Evolutionary conservation across 106 monocot genomes (phyloP), one percentile per base, ranked within the genome.

Genomic region (Dendrobium catenatum): DNA sequence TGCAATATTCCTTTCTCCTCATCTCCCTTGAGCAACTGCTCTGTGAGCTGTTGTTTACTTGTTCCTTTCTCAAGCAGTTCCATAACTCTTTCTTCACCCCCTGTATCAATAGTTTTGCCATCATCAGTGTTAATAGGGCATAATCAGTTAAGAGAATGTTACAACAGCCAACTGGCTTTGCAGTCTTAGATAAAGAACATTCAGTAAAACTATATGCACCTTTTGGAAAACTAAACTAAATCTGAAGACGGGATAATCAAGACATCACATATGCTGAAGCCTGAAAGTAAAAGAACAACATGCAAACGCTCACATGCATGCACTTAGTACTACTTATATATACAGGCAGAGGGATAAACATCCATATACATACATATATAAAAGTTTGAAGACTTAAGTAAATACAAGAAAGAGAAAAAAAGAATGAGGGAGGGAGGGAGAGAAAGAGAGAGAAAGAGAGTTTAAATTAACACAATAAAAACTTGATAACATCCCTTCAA

Each of bases 21-120:
- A 54, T 89, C 86, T 76, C 78, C 81, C 54, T 88, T 43, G 4
- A 94, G 81, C 84, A 94, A 86, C 58, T 86, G 77, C 26, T 87
- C 84, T 42, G 37, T 76, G 19, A 89, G 81, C 26, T 81, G 59
- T 19, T 81, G 70, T 82, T 88, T 78, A 43, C 51, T 83, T 72
- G 67, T 54, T 82, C 49, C 84, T 59, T 84, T 82, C 27, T 94
- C 94, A 55, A 94, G 88, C 24, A 91, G 68, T 40, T 82, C 85
- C 20, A 83, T 58, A 55, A 91, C 94, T 82, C 85, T 86, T 76
- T 47, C 79, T 86, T 94, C 91, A 46, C 94, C 94, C 17, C 94
- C 94, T 94, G 75, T 61, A 76, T 91, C 76, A 76, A 68, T 22
- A 77, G 37, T 55, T 83, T 44, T 75, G 17, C 9, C 19, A 75